These are phyloP conservation scores for Hypoxylon sp. DNA, from an alignment of 2,329 filamentous ascomycete genomes.

Conservation along the genomic window DNA sequence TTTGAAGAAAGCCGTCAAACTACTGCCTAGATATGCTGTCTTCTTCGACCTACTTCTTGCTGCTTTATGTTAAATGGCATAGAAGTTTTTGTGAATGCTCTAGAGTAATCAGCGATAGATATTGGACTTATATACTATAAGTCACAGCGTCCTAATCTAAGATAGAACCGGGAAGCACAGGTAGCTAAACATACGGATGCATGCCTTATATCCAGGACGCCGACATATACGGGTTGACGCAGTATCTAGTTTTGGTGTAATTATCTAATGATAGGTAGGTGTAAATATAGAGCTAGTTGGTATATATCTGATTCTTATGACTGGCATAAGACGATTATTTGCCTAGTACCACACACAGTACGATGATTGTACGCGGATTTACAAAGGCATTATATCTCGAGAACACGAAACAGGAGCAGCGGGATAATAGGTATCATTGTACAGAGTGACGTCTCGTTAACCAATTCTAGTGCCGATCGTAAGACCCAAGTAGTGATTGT, in stretches of 20 bases:
- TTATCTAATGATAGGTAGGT: no score
- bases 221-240: background rate
- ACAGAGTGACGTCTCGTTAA: slow-evolving; percentile 36
- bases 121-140: no score
- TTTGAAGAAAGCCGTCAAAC: background rate
- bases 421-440: slow-evolving; percentile 34
- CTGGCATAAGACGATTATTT: no score
- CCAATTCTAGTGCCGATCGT: slow-evolving; percentile 33
- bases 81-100: no score
- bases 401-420: background rate
- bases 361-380: background rate
- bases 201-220: no score
- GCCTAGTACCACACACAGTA: background rate
- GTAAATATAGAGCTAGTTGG: no score
- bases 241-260: background rate
- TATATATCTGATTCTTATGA: no score
- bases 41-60: background rate
- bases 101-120: no score
- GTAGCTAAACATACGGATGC: no score
- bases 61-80: no score
- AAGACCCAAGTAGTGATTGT: slow-evolving; percentile 29
- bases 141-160: no score
- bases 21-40: background rate
- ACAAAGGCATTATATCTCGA: background rate
- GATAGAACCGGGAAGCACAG: no score